Conservation (phyloP, 768 basidiomycete species). For the Lactifluus piperatus region DNA sequence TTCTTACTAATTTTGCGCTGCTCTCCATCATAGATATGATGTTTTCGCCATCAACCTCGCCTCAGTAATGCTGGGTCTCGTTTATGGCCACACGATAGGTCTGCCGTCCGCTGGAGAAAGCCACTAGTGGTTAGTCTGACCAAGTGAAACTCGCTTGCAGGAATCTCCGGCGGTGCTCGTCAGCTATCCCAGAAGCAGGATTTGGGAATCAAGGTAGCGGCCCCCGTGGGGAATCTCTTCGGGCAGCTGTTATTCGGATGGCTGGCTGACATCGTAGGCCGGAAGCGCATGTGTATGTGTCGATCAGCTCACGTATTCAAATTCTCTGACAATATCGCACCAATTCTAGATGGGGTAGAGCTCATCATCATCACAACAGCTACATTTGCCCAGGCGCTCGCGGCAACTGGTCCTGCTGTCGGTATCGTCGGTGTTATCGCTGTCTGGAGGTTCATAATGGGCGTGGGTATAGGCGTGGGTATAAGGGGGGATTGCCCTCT, state of each 20-base stretch:
- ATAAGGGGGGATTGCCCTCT: constrained; percentile 88
- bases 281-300: constrained; percentile 50
- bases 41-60: constrained; percentile 88
- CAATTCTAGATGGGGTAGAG: constrained; percentile 49
- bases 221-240: constrained; percentile 33
- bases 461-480: constrained; percentile 76
- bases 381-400: constrained; percentile 74
- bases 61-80: constrained; percentile 72
- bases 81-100: constrained; percentile 44
- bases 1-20: background rate
- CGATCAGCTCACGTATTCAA: constrained; percentile 24
- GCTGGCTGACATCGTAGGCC: constrained; percentile 35
- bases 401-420: constrained; percentile 58
- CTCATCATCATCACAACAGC: constrained; percentile 75
- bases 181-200: constrained; percentile 14
- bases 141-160: background rate
- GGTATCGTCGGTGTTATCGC: constrained; percentile 66
- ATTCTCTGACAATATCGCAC: background rate
- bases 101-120: background rate
- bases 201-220: constrained; percentile 36
- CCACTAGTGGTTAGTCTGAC: background rate
- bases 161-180: background rate
- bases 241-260: constrained; percentile 38
- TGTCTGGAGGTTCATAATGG: constrained; percentile 80
- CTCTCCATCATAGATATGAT: constrained; percentile 45